Conservation (phyloP, 1,284 basidiomycete genomes). For the Cerrena zonata region DNA sequence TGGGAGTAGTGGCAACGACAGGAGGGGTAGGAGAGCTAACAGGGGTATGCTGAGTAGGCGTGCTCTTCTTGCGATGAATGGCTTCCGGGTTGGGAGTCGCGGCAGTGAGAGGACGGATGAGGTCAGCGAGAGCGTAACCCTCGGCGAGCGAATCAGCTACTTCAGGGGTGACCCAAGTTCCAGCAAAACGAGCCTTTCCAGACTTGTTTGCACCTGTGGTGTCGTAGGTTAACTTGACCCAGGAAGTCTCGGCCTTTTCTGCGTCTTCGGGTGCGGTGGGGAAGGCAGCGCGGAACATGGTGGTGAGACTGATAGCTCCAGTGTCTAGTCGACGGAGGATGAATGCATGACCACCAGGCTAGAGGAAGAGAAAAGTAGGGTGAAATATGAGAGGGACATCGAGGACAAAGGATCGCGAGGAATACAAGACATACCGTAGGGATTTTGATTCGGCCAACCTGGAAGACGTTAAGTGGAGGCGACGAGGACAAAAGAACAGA, state of each 20-base stretch:
- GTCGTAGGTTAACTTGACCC: slow-evolving; percentile 80
- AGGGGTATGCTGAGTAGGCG: slow-evolving; percentile 23
- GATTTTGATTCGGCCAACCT: slow-evolving; percentile 91
- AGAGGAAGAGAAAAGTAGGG: slow-evolving; percentile 11
- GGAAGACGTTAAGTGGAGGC: slow-evolving; percentile 31
- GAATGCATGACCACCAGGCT: slow-evolving; percentile 82
- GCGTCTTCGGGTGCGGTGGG: slow-evolving; percentile 76
- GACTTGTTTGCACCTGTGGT: slow-evolving; percentile 78
- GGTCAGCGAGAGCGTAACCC: slow-evolving; percentile 52
- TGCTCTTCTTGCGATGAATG: slow-evolving; percentile 64
- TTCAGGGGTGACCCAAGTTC: slow-evolving; percentile 78
- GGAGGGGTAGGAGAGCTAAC: slow-evolving; percentile 23
- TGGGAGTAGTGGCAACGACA: slow-evolving; percentile 26
- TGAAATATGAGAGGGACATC: not conserved
- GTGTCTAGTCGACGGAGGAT: slow-evolving; percentile 95
- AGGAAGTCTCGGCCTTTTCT: slow-evolving; percentile 80
- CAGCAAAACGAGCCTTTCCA: slow-evolving; percentile 75
- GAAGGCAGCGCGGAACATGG: slow-evolving; percentile 97
- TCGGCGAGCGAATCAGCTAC: slow-evolving; percentile 65
- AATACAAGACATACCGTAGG: slow-evolving; percentile 60
- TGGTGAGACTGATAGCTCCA: slow-evolving; percentile 88
- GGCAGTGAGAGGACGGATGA: slow-evolving; percentile 64
- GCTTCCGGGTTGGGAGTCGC: slow-evolving; percentile 74
- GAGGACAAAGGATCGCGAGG: slow-evolving; percentile 7
- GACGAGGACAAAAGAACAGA: slow-evolving; percentile 12